Conservation (phyloP, 306 rosid species). For the Pyrus bretschneideri region DNA sequence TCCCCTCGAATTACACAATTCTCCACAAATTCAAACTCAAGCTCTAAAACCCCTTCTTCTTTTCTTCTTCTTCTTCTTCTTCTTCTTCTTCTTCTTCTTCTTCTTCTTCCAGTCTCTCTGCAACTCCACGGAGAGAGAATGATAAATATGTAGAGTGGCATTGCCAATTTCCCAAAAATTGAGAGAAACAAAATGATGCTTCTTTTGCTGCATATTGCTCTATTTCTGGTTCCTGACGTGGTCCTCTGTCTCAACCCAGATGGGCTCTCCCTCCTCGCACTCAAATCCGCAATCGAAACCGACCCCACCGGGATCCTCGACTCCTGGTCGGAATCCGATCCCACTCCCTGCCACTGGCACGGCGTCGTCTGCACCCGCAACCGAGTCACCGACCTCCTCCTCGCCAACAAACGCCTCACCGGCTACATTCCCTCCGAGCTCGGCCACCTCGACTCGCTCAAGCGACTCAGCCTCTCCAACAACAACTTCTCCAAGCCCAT, state of each 20-base stretch:
- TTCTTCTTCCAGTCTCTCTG: neutral
- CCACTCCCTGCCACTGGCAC: slow-evolving; percentile 66
- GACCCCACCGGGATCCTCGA: slow-evolving; percentile 48
- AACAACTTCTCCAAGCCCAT: slow-evolving; percentile 62
- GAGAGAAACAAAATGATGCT: slow-evolving; percentile 7
- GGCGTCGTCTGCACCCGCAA: slow-evolving; percentile 49
- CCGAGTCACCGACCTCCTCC: slow-evolving; percentile 53
- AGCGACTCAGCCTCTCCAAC: slow-evolving; percentile 37
- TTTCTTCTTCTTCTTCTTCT: slow-evolving; percentile 3
- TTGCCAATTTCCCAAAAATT: neutral
- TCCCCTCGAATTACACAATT: slow-evolving; percentile 36
- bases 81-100: slow-evolving; percentile 10
- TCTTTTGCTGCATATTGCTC: neutral
- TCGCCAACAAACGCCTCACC: slow-evolving; percentile 41
- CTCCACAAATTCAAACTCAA: slow-evolving; percentile 15
- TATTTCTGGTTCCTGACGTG: neutral
- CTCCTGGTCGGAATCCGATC: slow-evolving; percentile 60
- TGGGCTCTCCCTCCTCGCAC: slow-evolving; percentile 74
- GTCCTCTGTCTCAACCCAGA: slow-evolving; percentile 49
- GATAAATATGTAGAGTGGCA: neutral
- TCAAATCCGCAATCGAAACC: slow-evolving; percentile 62
- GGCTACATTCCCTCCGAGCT: slow-evolving; percentile 83
- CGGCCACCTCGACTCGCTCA: slow-evolving; percentile 49
- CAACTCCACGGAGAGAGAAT: slow-evolving; percentile 2
- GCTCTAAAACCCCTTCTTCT: neutral